Conservation (phyloP, 2,329 filamentous ascomycete genomes). For the Lachnellula subtilissima region DNA sequence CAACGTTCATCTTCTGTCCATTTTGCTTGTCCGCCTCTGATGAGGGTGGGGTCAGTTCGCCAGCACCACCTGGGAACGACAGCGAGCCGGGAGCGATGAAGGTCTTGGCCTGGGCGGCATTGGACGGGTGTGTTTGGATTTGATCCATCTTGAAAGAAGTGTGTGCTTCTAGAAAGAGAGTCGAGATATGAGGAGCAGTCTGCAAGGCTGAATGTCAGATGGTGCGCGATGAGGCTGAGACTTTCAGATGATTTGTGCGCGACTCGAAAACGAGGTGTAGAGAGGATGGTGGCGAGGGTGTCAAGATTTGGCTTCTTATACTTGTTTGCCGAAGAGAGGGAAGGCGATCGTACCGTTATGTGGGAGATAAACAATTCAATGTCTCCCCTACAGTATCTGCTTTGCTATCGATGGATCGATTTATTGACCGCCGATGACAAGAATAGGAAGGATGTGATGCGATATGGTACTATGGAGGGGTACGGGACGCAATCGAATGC, state of each 20-base stretch:
- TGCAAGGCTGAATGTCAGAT: slow-evolving; percentile 26
- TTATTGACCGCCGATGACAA: slow-evolving; percentile 20
- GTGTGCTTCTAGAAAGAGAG: slow-evolving; percentile 25
- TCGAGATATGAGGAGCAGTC: slow-evolving; percentile 22
- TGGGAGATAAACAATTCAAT: slow-evolving; percentile 98
- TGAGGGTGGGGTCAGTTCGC: slow-evolving; percentile 76
- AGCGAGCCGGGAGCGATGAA: slow-evolving; percentile 91
- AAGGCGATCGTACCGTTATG: slow-evolving; percentile 50
- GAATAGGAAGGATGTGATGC: slow-evolving; percentile 13
- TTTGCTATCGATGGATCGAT: slow-evolving; percentile 23
- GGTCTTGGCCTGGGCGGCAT: slow-evolving; percentile 87
- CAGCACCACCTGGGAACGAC: slow-evolving; percentile 81
- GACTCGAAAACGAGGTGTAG: slow-evolving; percentile 10
- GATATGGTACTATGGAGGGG: neutral
- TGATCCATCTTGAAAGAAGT: slow-evolving; percentile 61
- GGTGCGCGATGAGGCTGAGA: slow-evolving; percentile 4
- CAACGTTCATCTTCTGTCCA: slow-evolving; percentile 42
- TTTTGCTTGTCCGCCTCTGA: slow-evolving; percentile 61
- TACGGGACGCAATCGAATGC: slow-evolving; percentile 1
- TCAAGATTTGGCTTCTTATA: slow-evolving; percentile 11
- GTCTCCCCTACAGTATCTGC: slow-evolving; percentile 72
- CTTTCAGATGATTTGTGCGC: neutral
- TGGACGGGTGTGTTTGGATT: slow-evolving; percentile 87
- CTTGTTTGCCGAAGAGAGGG: slow-evolving; percentile 16
- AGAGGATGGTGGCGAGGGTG: neutral